Percentiles rank a stretch among this genome's conserved stretches.
Conservation (phyloP, 2,329 filamentous ascomycete genomes). For the Fusarium pininemorale region DNA sequence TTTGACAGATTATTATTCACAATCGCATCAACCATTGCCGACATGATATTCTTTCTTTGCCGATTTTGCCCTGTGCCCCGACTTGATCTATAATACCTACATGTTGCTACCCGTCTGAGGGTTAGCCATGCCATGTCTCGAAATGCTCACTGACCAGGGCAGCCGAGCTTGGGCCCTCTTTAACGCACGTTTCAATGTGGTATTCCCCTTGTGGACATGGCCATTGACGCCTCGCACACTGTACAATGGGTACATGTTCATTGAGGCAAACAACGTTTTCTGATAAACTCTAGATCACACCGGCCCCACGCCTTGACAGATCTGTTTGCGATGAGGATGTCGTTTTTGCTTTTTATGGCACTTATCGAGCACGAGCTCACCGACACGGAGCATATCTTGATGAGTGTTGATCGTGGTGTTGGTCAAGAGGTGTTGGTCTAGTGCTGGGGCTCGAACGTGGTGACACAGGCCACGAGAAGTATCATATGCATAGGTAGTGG, state of each 20-base stretch:
- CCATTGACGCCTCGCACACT: conserved; percentile 31
- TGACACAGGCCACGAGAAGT: conserved; percentile 4
- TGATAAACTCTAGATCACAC: conserved; percentile 3
- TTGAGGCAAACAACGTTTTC: conserved; percentile 24
- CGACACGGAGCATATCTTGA: neutral
- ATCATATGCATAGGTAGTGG: neutral
- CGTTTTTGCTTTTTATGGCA: conserved; percentile 7
- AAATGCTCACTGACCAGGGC: neutral
- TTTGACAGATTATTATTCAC: neutral
- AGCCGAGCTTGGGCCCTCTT: conserved; percentile 23
- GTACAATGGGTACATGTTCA: conserved; percentile 12
- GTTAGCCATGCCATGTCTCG: neutral
- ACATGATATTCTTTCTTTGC: neutral
- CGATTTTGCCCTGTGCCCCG: neutral
- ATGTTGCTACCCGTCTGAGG: neutral
- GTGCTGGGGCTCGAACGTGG: conserved; percentile 14
- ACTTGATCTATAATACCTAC: neutral
- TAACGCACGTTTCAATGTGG: conserved; percentile 23
- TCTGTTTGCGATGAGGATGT: neutral
- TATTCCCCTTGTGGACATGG: conserved; percentile 14
- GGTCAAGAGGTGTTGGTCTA: conserved; percentile 11
- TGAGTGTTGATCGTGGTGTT: neutral
- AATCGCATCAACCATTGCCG: neutral
- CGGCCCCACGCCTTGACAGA: conserved; percentile 6
- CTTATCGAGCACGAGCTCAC: neutral